Evolutionary conservation across 768 basidiomycete species (phyloP).

Genomic region (Boletus tylopilopsis): DNA sequence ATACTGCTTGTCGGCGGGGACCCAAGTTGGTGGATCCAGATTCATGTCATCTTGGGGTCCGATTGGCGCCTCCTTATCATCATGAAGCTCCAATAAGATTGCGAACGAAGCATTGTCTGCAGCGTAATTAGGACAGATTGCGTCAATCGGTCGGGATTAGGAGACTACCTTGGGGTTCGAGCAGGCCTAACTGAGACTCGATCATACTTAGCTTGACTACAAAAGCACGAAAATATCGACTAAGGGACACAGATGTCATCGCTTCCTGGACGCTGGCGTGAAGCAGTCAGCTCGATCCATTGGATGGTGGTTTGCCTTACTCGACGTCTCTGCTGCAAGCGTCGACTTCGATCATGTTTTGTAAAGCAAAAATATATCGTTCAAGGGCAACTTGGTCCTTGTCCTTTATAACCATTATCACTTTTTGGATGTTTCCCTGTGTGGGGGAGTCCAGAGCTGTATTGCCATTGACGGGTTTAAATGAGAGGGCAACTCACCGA

Average conservation of each 20-base stretch:
- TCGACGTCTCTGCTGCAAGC: slow-evolving; percentile 65
- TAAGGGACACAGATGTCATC: slow-evolving; percentile 58
- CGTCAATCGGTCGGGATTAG: neutral
- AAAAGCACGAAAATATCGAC: slow-evolving; percentile 79
- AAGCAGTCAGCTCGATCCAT: neutral
- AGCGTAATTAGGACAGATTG: neutral
- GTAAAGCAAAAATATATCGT: slow-evolving; percentile 85
- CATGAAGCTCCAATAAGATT: slow-evolving; percentile 76
- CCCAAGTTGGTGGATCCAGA: slow-evolving; percentile 72
- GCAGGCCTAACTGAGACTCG: slow-evolving; percentile 62
- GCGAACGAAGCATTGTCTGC: slow-evolving; percentile 75
- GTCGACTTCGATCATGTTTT: slow-evolving; percentile 74
- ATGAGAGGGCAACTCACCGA: slow-evolving; percentile 43
- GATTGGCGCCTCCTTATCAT: slow-evolving; percentile 54
- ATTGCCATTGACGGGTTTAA: neutral
- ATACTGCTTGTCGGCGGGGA: slow-evolving; percentile 66
- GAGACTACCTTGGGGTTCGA: slow-evolving; percentile 49
- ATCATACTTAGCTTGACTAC: slow-evolving; percentile 77
- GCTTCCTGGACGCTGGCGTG: slow-evolving; percentile 62
- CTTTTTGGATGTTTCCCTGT: slow-evolving; percentile 76
- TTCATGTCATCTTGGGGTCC: slow-evolving; percentile 42
- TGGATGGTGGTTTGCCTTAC: slow-evolving; percentile 32
- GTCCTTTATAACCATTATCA: slow-evolving; percentile 82
- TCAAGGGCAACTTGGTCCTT: slow-evolving; percentile 80
- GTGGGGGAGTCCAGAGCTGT: neutral